A percentile compares a stretch with the other conserved stretches of the same genome.
phyloP scores from a whole-genome alignment of 2,329 filamentous ascomycete species.

The Diplocarpon mali region DNA sequence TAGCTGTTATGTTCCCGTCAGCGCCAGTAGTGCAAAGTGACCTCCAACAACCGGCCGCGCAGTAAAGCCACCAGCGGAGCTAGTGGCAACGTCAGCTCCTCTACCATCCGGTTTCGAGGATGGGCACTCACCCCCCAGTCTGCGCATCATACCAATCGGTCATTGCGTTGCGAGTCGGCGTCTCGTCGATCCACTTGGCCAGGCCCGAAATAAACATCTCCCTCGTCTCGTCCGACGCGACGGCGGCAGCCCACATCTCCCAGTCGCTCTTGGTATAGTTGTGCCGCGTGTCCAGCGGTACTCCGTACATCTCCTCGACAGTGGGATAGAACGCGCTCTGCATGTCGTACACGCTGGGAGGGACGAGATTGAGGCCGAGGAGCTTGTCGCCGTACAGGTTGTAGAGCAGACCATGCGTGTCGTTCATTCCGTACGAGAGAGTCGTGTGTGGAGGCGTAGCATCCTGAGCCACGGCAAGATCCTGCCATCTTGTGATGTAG shows the following conservation, averaged over 20 bases:
- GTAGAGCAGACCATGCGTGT: slow-evolving; percentile 53
- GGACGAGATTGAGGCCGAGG: slow-evolving; percentile 67
- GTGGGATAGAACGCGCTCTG: slow-evolving; percentile 72
- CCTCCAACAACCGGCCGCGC: slow-evolving; percentile 72
- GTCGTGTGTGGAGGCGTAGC: slow-evolving; percentile 52
- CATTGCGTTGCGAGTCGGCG: slow-evolving; percentile 55
- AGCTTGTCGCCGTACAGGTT: slow-evolving; percentile 73
- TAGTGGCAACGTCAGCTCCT: no score
- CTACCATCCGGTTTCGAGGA: no score
- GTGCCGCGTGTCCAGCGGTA: slow-evolving; percentile 73
- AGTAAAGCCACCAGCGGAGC: slow-evolving; percentile 62
- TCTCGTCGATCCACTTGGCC: slow-evolving; percentile 76
- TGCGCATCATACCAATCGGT: slow-evolving; percentile 79
- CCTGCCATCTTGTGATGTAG: no score
- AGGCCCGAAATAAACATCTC: slow-evolving; percentile 65
- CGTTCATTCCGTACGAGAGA: slow-evolving; percentile 57
- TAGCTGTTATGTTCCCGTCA: no score
- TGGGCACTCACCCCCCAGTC: no score
- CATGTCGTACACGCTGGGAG: slow-evolving; percentile 61
- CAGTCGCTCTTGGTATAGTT: slow-evolving; percentile 84
- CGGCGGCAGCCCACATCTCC: slow-evolving; percentile 80
- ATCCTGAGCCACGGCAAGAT: slow-evolving; percentile 31
- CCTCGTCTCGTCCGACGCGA: slow-evolving; percentile 57
- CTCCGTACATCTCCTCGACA: slow-evolving; percentile 70
- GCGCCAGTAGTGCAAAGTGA: no score